These are phyloP conservation scores for Pezicula neosporulosa DNA, from an alignment of 2,329 filamentous ascomycete genomes.

Conservation along the genomic window DNA sequence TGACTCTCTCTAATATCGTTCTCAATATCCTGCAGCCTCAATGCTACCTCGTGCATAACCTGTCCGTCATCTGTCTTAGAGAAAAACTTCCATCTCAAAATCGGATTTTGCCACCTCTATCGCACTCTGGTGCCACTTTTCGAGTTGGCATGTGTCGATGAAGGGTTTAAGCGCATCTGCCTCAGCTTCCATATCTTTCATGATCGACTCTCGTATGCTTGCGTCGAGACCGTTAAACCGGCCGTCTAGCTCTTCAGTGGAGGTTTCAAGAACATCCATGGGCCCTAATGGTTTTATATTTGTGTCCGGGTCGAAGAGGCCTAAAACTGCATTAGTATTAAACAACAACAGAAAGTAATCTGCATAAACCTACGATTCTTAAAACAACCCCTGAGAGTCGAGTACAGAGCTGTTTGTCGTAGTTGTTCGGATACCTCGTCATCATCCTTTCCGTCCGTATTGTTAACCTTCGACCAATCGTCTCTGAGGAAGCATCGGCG, in stretches of 20 bases:
- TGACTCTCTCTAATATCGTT: conserved; percentile 22
- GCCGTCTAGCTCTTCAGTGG: conserved; percentile 57
- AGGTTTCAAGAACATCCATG: conserved; percentile 54
- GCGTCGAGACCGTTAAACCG: conserved; percentile 58
- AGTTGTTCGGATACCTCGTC: conserved; percentile 60
- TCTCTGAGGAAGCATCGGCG: conserved; percentile 80
- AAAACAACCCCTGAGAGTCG: conserved; percentile 61
- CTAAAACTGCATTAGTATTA: conserved; percentile 31
- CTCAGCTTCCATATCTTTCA: conserved; percentile 70
- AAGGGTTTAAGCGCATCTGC: conserved; percentile 62
- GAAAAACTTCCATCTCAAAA: conserved; percentile 29
- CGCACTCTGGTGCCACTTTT: conserved; percentile 59
- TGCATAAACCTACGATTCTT: conserved; percentile 53
- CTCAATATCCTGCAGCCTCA: conserved; percentile 22
- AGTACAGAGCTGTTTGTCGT: conserved; percentile 63
- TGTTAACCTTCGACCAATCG: conserved; percentile 78
- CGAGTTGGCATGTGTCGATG: conserved; percentile 65
- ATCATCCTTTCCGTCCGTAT: conserved; percentile 73
- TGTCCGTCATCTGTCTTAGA: conserved; percentile 20
- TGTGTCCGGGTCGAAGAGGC: conserved; percentile 34
- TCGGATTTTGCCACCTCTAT: conserved; percentile 33
- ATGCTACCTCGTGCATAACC: conserved; percentile 15
- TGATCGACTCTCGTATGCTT: conserved; percentile 61
- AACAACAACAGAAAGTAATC: conserved; percentile 15
- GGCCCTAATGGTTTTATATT: conserved; percentile 46